Conservation (phyloP, 306 rosid species). For the Citrullus mucosospermus region DNA sequence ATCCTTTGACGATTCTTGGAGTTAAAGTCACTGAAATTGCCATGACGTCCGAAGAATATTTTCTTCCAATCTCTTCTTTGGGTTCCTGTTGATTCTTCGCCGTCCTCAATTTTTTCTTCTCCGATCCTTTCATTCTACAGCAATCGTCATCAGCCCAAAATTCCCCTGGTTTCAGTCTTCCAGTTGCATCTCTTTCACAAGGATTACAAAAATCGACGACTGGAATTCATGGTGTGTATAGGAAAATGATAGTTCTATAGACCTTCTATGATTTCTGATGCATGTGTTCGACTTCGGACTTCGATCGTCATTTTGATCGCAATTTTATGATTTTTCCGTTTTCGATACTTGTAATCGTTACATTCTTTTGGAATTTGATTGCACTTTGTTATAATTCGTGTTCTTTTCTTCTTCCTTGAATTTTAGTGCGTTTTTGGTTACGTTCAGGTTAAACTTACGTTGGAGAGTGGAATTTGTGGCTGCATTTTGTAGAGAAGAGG, state of each 20-base stretch:
- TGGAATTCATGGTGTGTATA: background rate
- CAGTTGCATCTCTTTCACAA: background rate
- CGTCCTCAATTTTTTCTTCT: background rate
- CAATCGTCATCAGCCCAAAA: background rate
- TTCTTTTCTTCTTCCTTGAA: background rate
- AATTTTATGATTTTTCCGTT: background rate
- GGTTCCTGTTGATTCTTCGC: background rate
- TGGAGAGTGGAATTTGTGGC: background rate
- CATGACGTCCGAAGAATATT: background rate
- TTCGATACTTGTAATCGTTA: background rate
- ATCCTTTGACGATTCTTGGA: background rate
- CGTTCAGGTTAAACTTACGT: background rate
- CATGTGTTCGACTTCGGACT: background rate
- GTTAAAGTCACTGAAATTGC: background rate
- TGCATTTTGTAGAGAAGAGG: background rate
- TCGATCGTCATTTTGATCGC: background rate
- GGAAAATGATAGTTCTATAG: background rate
- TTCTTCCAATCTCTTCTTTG: background rate
- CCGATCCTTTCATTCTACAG: background rate
- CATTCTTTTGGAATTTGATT: background rate
- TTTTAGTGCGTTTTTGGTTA: background rate
- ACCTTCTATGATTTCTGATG: background rate
- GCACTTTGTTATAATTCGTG: background rate
- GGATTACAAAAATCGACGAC: background rate
- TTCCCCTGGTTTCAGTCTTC: background rate